Evolutionary conservation across 1,139 yeast genomes (phyloP).

Genomic region (Sugiyamaella neomexicana): DNA sequence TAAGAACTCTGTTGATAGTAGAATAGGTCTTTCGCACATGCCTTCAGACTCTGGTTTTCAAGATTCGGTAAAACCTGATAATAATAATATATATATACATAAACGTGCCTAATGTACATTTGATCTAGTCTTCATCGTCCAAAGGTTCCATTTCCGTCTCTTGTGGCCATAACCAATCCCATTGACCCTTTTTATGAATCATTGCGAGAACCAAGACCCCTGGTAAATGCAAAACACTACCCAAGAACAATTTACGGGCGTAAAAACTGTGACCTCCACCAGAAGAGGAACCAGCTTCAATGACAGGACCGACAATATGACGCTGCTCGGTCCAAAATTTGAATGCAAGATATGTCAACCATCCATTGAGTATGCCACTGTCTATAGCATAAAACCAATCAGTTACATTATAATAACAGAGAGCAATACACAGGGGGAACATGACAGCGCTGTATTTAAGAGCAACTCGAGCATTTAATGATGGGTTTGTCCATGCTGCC

Average conservation of each 20-base stretch:
- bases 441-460: conserved; percentile 81
- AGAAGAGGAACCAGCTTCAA: conserved; percentile 20
- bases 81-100: too few species aligned
- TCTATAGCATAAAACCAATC: conserved; percentile 81
- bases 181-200: conserved; percentile 92
- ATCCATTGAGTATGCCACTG: conserved; percentile 76
- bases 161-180: conserved; percentile 64
- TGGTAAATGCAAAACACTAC: conserved; percentile 93
- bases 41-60: too few species aligned
- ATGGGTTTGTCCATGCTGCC: conserved; percentile 94
- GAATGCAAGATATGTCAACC: conserved; percentile 80
- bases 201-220: conserved; percentile 86
- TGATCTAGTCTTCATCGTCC: not conserved
- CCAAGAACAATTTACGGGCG: conserved; percentile 89
- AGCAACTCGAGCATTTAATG: conserved; percentile 89
- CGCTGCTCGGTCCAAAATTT: conserved; percentile 63
- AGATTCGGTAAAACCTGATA: too few species aligned
- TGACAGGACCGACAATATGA: conserved; percentile 27
- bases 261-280: conserved; percentile 28
- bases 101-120: too few species aligned
- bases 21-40: too few species aligned
- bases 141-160: conserved; percentile 14
- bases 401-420: conserved; percentile 75
- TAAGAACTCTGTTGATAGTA: too few species aligned
- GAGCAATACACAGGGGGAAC: conserved; percentile 90